phyloP scores from a whole-genome alignment of 179 eudicot species.

The Dionaea muscipula region DNA sequence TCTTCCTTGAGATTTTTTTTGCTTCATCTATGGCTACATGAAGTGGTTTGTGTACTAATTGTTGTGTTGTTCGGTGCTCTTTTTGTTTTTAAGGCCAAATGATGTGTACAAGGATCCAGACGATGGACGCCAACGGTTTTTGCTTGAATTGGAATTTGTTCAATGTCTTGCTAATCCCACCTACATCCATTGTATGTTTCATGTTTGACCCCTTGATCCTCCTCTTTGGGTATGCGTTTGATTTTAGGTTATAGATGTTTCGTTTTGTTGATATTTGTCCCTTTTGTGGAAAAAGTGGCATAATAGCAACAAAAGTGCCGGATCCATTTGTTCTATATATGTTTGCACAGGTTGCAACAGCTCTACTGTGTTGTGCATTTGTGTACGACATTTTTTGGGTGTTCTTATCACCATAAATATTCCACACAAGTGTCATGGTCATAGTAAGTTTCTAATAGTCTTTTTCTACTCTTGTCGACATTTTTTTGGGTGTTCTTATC shows the following conservation, averaged over 20 bases:
- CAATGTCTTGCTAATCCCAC: constrained; percentile 93
- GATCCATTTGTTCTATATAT: too few relatives aligned
- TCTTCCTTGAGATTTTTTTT: too few relatives aligned
- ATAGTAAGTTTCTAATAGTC: constrained; percentile 33
- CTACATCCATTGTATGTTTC: constrained; percentile 60
- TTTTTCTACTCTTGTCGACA: neutral
- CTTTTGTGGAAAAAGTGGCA: too few relatives aligned
- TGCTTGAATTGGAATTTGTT: constrained; percentile 77
- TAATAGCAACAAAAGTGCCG: too few relatives aligned
- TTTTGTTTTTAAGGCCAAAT: constrained; percentile 7
- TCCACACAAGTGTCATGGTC: constrained; percentile 79
- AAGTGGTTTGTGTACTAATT: too few relatives aligned
- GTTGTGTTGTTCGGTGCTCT: too few relatives aligned
- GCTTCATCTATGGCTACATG: too few relatives aligned
- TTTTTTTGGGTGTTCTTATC: too few relatives aligned
- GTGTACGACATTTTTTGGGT: constrained; percentile 88
- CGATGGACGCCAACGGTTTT: constrained; percentile 80
- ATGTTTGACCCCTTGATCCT: neutral
- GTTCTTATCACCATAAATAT: constrained; percentile 59
- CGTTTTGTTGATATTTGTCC: too few relatives aligned
- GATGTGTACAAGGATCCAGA: constrained; percentile 58
- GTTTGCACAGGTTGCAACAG: constrained; percentile 71
- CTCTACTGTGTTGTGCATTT: constrained; percentile 69
- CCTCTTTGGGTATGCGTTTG: too few relatives aligned
- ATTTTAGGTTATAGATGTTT: too few relatives aligned